Evolutionary conservation across 2,329 filamentous ascomycete genomes (phyloP), one percentile per base, ranked within the genome.

Genomic region (Rhinocladiella mackenziei): DNA sequence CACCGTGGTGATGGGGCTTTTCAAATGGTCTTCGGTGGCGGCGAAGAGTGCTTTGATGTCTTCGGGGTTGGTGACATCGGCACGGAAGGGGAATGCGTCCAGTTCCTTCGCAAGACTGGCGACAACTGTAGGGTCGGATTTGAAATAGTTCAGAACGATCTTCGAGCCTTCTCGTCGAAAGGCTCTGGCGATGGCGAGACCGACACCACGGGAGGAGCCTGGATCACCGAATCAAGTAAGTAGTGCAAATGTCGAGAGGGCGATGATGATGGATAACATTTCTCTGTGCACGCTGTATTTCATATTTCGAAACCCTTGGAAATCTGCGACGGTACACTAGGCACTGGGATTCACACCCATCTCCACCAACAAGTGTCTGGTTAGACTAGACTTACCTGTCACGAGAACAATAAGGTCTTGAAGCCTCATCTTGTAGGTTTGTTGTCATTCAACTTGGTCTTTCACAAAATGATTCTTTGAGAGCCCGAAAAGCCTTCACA

Each of bases 131-230:
- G 37, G 35, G 14, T 43, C 30, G 7, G 43, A 39, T 11, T 35
- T 23, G 41, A 42, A 37, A 25, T 55, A 55, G 41, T 55, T 55
- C 1, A 55, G 30, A 3, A 53, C 40, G n/a, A 53, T 44, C 11
- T 31, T 20, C 9, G 46, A 42, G 6, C 46, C 46, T 43, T 53
- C 37, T 9, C 7, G 11, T n/a, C 33, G 43, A 15, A 54, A 52
- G 3, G 49, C 48, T 28, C 15, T 23, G 10, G 49, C 48, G 11
- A 52, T 50, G 3, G 51, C 45, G 11, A 54, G 43, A 4, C 51
- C 51, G 9, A 54, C 26, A 20, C 51, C 51, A 4, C 46, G 20
- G 8, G 49, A 54, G 15, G 49, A 49, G 17, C 51, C 51, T 46
- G 40, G 10, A 19, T 6, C 20, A 6, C 11, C 4, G 25, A 32